A percentile compares a stretch with the other conserved stretches of the same genome.
These are phyloP conservation scores for Leptographium radiaticola DNA, from an alignment of 2,329 filamentous ascomycete genomes.

Conservation along the genomic window DNA sequence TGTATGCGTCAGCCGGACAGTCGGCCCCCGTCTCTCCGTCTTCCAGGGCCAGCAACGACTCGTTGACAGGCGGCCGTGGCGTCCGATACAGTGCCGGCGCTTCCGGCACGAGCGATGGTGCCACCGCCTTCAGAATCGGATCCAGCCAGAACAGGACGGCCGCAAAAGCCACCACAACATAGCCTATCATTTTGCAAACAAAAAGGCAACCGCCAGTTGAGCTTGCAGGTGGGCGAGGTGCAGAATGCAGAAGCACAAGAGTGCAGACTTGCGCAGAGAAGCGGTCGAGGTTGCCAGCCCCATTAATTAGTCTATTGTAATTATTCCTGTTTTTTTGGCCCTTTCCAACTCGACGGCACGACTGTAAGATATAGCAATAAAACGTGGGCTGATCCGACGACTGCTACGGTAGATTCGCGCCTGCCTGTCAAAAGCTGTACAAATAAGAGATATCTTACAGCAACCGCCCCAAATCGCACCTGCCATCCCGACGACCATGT, in stretches of 20 bases:
- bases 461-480: no score
- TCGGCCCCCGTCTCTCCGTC: constrained; percentile 3
- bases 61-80: constrained; percentile 33
- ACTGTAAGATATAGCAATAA: no score
- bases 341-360: no score
- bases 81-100: constrained; percentile 11
- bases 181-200: constrained; percentile 27
- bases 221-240: not conserved
- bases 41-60: constrained; percentile 37
- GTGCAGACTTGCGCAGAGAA: not conserved
- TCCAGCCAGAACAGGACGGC: constrained; percentile 30
- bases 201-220: not conserved
- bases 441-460: no score
- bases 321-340: no score
- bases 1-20: constrained; percentile 29
- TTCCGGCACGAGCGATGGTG: constrained; percentile 15
- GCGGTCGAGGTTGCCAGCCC: no score
- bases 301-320: no score
- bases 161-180: constrained; percentile 26
- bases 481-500: no score
- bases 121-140: constrained; percentile 22
- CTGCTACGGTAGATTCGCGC: no score
- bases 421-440: no score
- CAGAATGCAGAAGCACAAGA: not conserved
- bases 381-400: no score